Base-by-base conservation (phyloP, 1,139 yeast species). In the Candida anutae region DNA sequence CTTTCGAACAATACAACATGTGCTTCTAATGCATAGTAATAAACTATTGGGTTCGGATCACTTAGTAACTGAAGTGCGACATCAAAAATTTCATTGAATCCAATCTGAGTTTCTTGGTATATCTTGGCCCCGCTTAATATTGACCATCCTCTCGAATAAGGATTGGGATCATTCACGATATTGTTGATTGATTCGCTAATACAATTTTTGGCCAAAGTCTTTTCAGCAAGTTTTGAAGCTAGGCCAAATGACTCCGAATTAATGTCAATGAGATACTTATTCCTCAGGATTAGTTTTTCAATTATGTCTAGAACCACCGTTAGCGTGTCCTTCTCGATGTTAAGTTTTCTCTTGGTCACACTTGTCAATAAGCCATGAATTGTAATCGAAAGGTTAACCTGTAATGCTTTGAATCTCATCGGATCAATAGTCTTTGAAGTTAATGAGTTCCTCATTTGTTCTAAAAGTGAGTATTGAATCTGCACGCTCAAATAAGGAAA, bases 11-110 rank as follows among this genome's bases (percentile, higher is more conserved):
- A 55, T 5, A 69, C 57, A 3, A 69, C 52, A 22, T 82, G 50
- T 0, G 94, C 70, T 29, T 69, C 69, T 36, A 87, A 49, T 0
- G 93, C 68, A 64, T 84, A 80, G 32, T 72, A 68, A 46, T 83
- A 87, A 10, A 90, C 87, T 3, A 74, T 58, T 0, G 95, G 95
- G 46, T 88, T 90, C 0, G 95, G 93, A 52, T 88, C 97, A 21
- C 59, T 59, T 3, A 81, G 55, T 25, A 88, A 59, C 14, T 83
- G 79, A 12, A 66, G 52, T 6, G 78, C 48, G 4, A 84, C 74
- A 22, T 76, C 76, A 33, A 69, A 62, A 9, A 80, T 69, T 16
- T 59, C 64, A 16, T 37, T 42, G 28, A 58, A 58, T 1, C 65
- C 66, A 16, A 39, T 21, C 13, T 52, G 55, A 2, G 59, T 46